phyloP scores from a whole-genome alignment of 1,284 basidiomycete species.

The Rhodotorula sp. region DNA sequence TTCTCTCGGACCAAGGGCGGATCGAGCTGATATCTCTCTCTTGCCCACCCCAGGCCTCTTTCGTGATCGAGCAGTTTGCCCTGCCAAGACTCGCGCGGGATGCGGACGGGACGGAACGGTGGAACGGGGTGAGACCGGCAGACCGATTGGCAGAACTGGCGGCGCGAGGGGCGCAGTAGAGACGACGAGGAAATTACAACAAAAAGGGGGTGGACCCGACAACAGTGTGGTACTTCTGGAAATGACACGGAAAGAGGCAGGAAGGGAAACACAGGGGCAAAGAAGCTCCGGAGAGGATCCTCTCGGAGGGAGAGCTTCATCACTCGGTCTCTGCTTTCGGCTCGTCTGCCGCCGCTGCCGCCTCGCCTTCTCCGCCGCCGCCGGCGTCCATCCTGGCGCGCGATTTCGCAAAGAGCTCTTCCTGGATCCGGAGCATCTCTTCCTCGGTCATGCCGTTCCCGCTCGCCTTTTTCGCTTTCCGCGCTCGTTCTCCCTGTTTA shows the following conservation, averaged over 20 bases:
- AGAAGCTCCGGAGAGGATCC: too few species aligned
- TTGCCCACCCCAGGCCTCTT: slow-evolving; percentile 58
- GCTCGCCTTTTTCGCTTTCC: slow-evolving; percentile 73
- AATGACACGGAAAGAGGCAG: too few species aligned
- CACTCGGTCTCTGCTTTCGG: slow-evolving; percentile 1
- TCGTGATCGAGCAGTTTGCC: slow-evolving; percentile 69
- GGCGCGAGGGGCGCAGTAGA: background rate
- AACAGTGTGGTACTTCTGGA: background rate
- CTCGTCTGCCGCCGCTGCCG: background rate
- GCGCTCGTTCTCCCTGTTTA: slow-evolving; percentile 58
- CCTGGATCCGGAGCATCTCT: slow-evolving; percentile 82
- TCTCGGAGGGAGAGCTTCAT: background rate
- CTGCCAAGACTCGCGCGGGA: slow-evolving; percentile 21
- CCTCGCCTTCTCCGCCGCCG: background rate
- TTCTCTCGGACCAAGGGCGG: background rate
- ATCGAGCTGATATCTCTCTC: background rate
- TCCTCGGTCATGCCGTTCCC: slow-evolving; percentile 88
- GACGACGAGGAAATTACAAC: slow-evolving; percentile 8
- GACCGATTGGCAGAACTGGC: slow-evolving; percentile 34
- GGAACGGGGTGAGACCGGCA: slow-evolving; percentile 35
- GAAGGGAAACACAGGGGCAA: too few species aligned
- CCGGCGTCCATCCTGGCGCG: slow-evolving; percentile 57
- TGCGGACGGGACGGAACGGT: slow-evolving; percentile 21
- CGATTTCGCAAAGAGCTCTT: slow-evolving; percentile 85
- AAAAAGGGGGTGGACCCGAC: slow-evolving; percentile 1